A percentile compares a stretch with the other conserved stretches of the same genome.
Evolutionary conservation across 768 basidiomycete species (phyloP).

Genomic region (Leucocoprinus sp.): DNA sequence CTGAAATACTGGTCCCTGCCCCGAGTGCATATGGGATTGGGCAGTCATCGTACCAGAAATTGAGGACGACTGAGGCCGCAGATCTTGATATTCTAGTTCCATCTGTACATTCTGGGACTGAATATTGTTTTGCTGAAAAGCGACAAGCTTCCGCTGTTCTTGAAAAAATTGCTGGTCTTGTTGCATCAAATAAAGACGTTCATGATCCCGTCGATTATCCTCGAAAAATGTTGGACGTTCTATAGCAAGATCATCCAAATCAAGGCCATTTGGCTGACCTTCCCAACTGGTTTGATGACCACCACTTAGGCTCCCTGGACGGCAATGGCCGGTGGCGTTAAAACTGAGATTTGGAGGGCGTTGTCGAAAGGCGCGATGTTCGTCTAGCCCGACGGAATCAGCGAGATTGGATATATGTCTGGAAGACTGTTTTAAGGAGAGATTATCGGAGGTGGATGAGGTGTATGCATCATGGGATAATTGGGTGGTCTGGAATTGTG

Average conservation of each 20-base stretch:
- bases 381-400: conserved; percentile 12
- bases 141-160: conserved; percentile 1
- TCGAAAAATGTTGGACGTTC: background rate
- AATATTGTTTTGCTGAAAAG: conserved; percentile 1
- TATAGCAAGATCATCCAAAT: background rate
- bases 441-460: conserved; percentile 4
- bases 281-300: background rate
- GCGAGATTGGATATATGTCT: conserved; percentile 15
- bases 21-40: background rate
- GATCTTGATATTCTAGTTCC: background rate
- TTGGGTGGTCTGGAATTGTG: background rate
- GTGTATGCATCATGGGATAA: conserved; percentile 1
- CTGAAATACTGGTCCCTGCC: background rate
- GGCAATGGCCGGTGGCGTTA: conserved; percentile 24
- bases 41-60: background rate
- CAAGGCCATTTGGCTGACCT: background rate
- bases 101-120: background rate
- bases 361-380: conserved; percentile 19
- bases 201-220: background rate
- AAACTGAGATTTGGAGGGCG: conserved; percentile 24
- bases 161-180: background rate
- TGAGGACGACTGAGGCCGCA: background rate
- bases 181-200: background rate
- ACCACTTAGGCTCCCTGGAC: background rate
- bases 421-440: conserved; percentile 2